Percentiles rank a stretch among this genome's conserved stretches.
These are phyloP conservation scores for Fusarium caatingaense DNA, from an alignment of 2,329 filamentous ascomycete genomes.

Conservation along the genomic window DNA sequence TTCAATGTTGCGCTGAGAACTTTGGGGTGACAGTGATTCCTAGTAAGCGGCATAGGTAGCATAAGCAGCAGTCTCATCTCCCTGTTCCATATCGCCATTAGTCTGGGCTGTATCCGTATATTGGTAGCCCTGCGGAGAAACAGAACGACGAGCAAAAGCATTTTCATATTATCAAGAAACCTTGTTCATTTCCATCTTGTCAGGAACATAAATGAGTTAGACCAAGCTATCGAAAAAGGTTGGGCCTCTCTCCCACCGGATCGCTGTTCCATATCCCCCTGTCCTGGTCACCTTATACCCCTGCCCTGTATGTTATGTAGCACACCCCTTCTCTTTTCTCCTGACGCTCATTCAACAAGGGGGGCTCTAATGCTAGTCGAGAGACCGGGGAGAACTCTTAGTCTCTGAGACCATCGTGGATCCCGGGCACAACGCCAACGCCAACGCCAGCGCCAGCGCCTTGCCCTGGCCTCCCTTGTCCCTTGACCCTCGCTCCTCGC, in stretches of 20 bases:
- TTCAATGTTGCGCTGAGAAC: conserved; percentile 9
- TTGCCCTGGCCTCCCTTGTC: conserved; percentile 7
- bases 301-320: conserved; percentile 18
- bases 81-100: not conserved
- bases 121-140: not conserved
- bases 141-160: not conserved
- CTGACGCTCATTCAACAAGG: conserved; percentile 16
- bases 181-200: conserved; percentile 7
- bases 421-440: conserved; percentile 22
- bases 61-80: conserved; percentile 7
- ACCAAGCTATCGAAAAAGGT: conserved; percentile 18
- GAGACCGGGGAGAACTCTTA: conserved; percentile 31
- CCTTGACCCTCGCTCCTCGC: conserved; percentile 31
- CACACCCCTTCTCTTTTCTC: conserved; percentile 32
- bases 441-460: not conserved
- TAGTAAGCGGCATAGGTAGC: conserved; percentile 14
- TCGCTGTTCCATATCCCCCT: conserved; percentile 20
- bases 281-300: not conserved
- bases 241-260: conserved; percentile 21
- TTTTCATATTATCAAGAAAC: conserved; percentile 2
- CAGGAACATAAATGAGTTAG: not conserved
- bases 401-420: conserved; percentile 39
- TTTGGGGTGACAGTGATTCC: not conserved
- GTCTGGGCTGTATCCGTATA: not conserved
- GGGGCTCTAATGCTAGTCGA: not conserved